Percentiles rank a stretch among this genome's conserved stretches.
Evolutionary conservation across 805 yeast species (phyloP).

Genomic region (Spathaspora girioi): DNA sequence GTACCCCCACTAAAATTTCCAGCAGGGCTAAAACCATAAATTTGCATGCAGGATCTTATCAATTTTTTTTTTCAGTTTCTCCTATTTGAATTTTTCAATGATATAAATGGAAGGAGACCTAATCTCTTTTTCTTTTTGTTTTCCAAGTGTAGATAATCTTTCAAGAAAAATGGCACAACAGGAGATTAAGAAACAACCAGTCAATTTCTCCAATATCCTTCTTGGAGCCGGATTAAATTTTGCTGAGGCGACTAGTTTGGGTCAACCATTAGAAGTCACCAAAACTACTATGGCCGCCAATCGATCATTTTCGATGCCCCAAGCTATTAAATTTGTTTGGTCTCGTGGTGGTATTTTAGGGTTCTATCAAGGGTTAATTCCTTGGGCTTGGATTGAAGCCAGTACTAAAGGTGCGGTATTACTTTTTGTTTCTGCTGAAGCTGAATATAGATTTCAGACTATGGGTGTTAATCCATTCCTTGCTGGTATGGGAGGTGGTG

Average conservation of each 20-base stretch:
- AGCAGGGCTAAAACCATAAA: too few relatives aligned
- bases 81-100: too few relatives aligned
- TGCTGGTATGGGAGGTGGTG: constrained; percentile 94
- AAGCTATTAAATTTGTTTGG: constrained; percentile 77
- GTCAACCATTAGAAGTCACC: constrained; percentile 94
- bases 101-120: too few relatives aligned
- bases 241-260: constrained; percentile 90
- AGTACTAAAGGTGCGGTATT: constrained; percentile 98
- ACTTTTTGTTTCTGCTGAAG: constrained; percentile 87
- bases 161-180: background rate
- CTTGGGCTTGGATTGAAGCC: constrained; percentile 99
- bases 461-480: constrained; percentile 65
- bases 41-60: too few relatives aligned
- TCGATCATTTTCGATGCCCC: constrained; percentile 62
- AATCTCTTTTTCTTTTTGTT: background rate
- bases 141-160: too few relatives aligned
- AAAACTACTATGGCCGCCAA: constrained; percentile 99
- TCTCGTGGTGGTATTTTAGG: constrained; percentile 90
- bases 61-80: too few relatives aligned
- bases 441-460: constrained; percentile 68
- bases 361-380: constrained; percentile 95
- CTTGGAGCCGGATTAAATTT: constrained; percentile 91
- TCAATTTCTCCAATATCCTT: constrained; percentile 83
- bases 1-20: too few relatives aligned
- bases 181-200: constrained; percentile 73